Percentiles rank a stretch among this genome's conserved stretches.
These are phyloP conservation scores for Neurospora sp. DNA, from an alignment of 495 filamentous ascomycete genomes.

Conservation along the genomic window DNA sequence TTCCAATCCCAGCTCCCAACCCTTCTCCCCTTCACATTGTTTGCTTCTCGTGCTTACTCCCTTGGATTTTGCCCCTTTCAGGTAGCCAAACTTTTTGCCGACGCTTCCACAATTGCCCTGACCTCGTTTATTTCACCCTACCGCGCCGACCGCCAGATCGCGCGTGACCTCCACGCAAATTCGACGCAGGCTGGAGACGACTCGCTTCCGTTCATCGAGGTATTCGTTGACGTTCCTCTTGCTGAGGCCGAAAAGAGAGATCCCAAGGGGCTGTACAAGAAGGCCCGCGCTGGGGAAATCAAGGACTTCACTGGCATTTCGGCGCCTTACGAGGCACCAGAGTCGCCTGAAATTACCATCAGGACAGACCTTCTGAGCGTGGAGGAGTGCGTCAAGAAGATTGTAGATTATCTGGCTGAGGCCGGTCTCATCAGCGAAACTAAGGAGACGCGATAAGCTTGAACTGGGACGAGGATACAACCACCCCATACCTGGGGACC, in stretches of 20 bases:
- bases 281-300: conserved; percentile 83
- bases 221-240: conserved; percentile 79
- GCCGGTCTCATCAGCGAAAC: conserved; percentile 30
- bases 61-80: conserved; percentile 12
- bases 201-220: conserved; percentile 79
- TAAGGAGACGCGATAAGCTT: conserved; percentile 20
- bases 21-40: neutral
- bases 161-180: conserved; percentile 64
- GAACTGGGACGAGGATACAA: neutral
- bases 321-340: conserved; percentile 88
- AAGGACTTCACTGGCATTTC: conserved; percentile 95
- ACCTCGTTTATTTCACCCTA: conserved; percentile 98
- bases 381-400: conserved; percentile 74
- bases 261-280: conserved; percentile 96
- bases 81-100: conserved; percentile 94
- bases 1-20: neutral
- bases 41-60: neutral
- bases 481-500: neutral
- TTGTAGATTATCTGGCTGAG: conserved; percentile 67
- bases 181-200: conserved; percentile 37
- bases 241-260: conserved; percentile 89
- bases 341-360: conserved; percentile 76
- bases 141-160: conserved; percentile 69
- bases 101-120: conserved; percentile 74
- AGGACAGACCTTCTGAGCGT: conserved; percentile 65